A percentile compares a stretch with the other conserved stretches of the same genome.
Evolutionary conservation across 73 alveolate species (phyloP).

Genomic region (Paramecium octaurelia): DNA sequence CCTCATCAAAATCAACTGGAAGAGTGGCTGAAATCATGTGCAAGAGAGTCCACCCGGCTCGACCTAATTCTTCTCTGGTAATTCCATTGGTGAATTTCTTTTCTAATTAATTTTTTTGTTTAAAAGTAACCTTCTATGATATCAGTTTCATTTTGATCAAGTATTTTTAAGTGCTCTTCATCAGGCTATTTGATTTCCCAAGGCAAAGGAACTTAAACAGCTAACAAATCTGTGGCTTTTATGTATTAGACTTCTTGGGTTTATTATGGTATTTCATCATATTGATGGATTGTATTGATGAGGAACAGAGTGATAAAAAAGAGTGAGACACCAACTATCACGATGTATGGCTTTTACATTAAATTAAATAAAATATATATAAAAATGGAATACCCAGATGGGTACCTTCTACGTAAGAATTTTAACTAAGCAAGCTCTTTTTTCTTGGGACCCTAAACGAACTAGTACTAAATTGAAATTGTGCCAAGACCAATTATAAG

Average conservation of each 20-base stretch:
- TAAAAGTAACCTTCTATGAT: background rate
- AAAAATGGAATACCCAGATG: conserved; percentile 27
- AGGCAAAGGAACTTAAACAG: background rate
- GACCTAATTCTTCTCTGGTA: conserved; percentile 55
- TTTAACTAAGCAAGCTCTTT: background rate
- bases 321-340: conserved; percentile 21
- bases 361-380: background rate
- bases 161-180: background rate
- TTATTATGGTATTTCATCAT: background rate
- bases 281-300: background rate
- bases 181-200: background rate
- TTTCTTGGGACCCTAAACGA: conserved; percentile 6
- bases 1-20: conserved; percentile 51
- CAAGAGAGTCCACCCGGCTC: conserved; percentile 50
- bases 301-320: conserved; percentile 19
- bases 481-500: conserved; percentile 8
- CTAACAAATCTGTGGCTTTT: background rate
- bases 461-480: conserved; percentile 9
- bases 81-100: background rate
- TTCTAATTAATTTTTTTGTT: background rate
- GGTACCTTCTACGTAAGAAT: conserved; percentile 14
- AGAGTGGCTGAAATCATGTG: conserved; percentile 64
- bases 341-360: conserved; percentile 40
- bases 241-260: background rate
- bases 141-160: background rate